A percentile compares a stretch with the other conserved stretches of the same genome.
Conservation (phyloP, 306 rosid genomes). For the Ormosia semicastrata region DNA sequence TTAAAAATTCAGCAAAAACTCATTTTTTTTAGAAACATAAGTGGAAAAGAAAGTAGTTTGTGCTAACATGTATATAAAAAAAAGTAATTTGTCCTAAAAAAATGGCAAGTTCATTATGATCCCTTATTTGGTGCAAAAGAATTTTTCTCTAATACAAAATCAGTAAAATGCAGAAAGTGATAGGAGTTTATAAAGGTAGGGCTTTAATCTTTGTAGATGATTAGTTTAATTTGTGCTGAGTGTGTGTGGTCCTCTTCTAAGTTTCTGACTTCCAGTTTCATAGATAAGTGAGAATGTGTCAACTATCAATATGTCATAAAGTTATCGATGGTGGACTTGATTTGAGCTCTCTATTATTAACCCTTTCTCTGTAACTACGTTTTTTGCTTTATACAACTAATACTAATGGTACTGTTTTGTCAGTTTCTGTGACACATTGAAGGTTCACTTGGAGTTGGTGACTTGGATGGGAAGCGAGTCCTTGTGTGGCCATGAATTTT, state of each 20-base stretch:
- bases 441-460: not conserved
- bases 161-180: too few species aligned
- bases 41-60: too few species aligned
- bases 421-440: not conserved
- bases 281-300: not conserved
- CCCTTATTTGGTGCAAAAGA: too few species aligned
- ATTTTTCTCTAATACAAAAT: too few species aligned
- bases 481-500: constrained; percentile 18
- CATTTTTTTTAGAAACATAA: too few species aligned
- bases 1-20: too few species aligned
- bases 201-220: too few species aligned
- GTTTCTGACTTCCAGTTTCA: not conserved
- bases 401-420: not conserved
- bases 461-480: not conserved
- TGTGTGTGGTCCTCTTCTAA: not conserved
- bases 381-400: not conserved
- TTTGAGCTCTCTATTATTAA: not conserved
- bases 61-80: too few species aligned
- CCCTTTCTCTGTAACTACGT: not conserved
- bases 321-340: not conserved
- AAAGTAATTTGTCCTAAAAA: too few species aligned
- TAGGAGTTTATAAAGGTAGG: too few species aligned
- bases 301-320: not conserved
- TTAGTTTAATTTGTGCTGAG: too few species aligned
- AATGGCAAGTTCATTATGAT: too few species aligned